Conservation (phyloP, 2,329 filamentous ascomycete genomes). For the Beauveria sp. region DNA sequence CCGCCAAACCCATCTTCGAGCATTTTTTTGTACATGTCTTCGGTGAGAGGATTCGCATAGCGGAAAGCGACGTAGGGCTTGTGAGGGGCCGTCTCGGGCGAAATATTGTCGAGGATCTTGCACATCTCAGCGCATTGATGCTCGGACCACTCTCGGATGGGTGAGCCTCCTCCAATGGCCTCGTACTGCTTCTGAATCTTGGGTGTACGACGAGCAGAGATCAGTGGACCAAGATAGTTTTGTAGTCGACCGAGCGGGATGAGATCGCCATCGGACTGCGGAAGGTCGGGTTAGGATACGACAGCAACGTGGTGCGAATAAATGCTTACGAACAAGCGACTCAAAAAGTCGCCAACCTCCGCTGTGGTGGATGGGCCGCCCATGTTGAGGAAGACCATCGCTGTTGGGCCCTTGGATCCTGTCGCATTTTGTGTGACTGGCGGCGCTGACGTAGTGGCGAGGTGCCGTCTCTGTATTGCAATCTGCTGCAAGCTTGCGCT, state of each 20-base stretch:
- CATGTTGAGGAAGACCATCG: conserved; percentile 99
- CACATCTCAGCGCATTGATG: conserved; percentile 93
- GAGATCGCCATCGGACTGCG: conserved; percentile 79
- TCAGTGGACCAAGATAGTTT: conserved; percentile 80
- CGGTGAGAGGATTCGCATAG: conserved; percentile 87
- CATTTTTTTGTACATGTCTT: conserved; percentile 81
- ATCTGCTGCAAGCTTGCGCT: conserved; percentile 22
- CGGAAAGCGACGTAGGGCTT: conserved; percentile 97
- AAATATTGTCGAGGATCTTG: conserved; percentile 86
- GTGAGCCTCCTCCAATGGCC: conserved; percentile 93
- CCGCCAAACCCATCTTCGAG: conserved; percentile 84
- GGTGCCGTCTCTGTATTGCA: conserved; percentile 22
- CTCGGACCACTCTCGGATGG: conserved; percentile 97
- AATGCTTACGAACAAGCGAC: conserved; percentile 73
- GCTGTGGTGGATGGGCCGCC: conserved; percentile 82
- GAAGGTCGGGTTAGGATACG: conserved; percentile 12
- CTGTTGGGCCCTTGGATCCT: conserved; percentile 72
- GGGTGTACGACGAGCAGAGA: conserved; percentile 78
- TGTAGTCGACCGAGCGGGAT: conserved; percentile 94
- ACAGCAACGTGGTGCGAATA: conserved; percentile 1
- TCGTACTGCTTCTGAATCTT: conserved; percentile 97
- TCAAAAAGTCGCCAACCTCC: conserved; percentile 85
- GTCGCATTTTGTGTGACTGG: conserved; percentile 73
- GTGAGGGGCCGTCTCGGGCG: conserved; percentile 88
- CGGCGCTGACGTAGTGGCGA: conserved; percentile 43